These are phyloP conservation scores for Russula foetens DNA, from an alignment of 768 basidiomycete species.

Conservation along the genomic window DNA sequence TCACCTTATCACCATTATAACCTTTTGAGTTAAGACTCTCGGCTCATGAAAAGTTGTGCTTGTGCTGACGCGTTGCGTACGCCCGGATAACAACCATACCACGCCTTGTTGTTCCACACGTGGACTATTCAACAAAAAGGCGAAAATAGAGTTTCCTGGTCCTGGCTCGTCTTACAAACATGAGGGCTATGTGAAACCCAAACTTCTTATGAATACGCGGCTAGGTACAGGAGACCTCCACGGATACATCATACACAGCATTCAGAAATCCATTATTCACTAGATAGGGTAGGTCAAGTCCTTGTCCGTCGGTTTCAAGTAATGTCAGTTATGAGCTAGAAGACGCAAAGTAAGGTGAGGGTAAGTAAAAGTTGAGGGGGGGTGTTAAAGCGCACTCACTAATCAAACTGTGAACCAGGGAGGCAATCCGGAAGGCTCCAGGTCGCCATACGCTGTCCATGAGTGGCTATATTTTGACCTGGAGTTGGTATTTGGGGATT, in stretches of 20 bases:
- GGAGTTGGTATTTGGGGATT: background rate
- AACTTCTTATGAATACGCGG: too few species aligned
- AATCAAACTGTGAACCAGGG: constrained; percentile 4
- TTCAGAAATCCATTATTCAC: background rate
- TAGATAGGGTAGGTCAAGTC: background rate
- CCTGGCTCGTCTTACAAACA: too few species aligned
- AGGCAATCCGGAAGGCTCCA: constrained; percentile 7
- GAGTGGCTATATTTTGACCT: background rate
- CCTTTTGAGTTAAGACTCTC: too few species aligned
- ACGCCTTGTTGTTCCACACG: too few species aligned
- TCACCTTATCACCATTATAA: too few species aligned
- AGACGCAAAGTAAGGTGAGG: background rate
- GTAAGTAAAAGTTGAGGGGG: background rate
- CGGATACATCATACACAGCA: background rate
- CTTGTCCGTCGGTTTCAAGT: background rate
- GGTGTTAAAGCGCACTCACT: background rate
- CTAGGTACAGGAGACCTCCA: too few species aligned
- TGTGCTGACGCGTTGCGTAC: too few species aligned
- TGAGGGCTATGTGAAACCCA: too few species aligned
- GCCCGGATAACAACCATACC: too few species aligned
- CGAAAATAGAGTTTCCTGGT: too few species aligned
- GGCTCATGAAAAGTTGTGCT: too few species aligned
- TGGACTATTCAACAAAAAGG: too few species aligned
- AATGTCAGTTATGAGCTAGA: background rate
- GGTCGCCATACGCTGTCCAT: constrained; percentile 7